Percentiles rank a stretch among this genome's conserved stretches.
These are phyloP conservation scores for Fusarium sp. DNA, from an alignment of 2,329 filamentous ascomycete species.

Conservation along the genomic window DNA sequence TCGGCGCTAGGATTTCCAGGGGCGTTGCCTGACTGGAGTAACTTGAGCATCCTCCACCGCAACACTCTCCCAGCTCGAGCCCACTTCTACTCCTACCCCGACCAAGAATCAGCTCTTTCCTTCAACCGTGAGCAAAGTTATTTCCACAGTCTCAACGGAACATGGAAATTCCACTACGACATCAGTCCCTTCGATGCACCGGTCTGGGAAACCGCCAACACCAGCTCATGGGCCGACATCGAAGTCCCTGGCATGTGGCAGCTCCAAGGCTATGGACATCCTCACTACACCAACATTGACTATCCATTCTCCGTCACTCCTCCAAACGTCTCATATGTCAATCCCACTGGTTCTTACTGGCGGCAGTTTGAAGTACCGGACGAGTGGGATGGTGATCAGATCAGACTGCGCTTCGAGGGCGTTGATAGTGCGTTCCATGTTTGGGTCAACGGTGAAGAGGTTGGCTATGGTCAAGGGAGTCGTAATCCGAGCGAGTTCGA, in stretches of 20 bases:
- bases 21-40: constrained; percentile 7
- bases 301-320: constrained; percentile 75
- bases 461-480: constrained; percentile 78
- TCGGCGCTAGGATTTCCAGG: constrained; percentile 7
- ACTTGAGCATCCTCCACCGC: constrained; percentile 5
- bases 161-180: constrained; percentile 26
- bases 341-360: constrained; percentile 72
- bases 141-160: constrained; percentile 11
- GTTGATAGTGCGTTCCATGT: constrained; percentile 78
- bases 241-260: constrained; percentile 77
- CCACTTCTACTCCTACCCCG: constrained; percentile 23
- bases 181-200: constrained; percentile 5
- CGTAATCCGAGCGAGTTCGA: constrained; percentile 80
- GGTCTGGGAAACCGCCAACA: constrained; percentile 7
- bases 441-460: constrained; percentile 73
- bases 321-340: constrained; percentile 71
- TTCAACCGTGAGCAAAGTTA: neutral
- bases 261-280: constrained; percentile 71
- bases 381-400: constrained; percentile 60
- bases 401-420: constrained; percentile 77
- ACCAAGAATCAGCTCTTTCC: neutral
- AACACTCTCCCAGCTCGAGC: constrained; percentile 16
- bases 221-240: constrained; percentile 51
- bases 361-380: constrained; percentile 63
- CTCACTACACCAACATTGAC: constrained; percentile 76